Conservation (phyloP, 441 rosid genomes). For the Hura crepitans region DNA sequence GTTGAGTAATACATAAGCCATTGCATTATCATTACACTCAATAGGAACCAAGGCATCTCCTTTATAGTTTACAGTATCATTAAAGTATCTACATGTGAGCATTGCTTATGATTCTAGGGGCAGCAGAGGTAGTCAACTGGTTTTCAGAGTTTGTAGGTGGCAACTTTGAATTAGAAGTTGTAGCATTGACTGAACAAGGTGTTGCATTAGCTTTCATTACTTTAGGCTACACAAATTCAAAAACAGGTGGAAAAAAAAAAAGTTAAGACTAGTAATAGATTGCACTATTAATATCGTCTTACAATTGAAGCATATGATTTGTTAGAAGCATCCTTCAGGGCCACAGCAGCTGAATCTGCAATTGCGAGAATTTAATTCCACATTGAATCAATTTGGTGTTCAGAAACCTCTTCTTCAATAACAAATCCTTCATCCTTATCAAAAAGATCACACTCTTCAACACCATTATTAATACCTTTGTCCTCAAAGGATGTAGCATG, state of each 20-base stretch:
- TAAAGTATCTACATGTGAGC: no score
- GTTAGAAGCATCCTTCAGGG: constrained; percentile 58
- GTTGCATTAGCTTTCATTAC: constrained; percentile 43
- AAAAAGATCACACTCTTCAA: constrained; percentile 65
- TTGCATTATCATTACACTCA: no score
- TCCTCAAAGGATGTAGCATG: constrained; percentile 47
- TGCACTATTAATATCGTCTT: constrained; percentile 29
- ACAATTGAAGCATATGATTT: constrained; percentile 77
- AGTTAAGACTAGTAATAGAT: not conserved
- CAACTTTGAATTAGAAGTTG: constrained; percentile 32
- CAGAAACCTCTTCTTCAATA: constrained; percentile 50
- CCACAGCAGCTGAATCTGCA: constrained; percentile 37
- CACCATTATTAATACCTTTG: constrained; percentile 50
- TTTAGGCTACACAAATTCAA: constrained; percentile 47
- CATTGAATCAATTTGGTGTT: constrained; percentile 34
- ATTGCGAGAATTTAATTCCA: constrained; percentile 29
- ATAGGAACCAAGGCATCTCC: no score
- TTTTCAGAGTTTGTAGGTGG: constrained; percentile 39
- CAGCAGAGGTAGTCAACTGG: constrained; percentile 26
- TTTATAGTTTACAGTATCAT: no score
- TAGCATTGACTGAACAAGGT: constrained; percentile 39
- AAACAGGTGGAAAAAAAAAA: constrained; percentile 8
- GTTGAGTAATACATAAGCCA: no score
- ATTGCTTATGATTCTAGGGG: no score
- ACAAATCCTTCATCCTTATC: constrained; percentile 71